phyloP scores from a whole-genome alignment of 1,139 yeast species.

The Magnusiomyces tetraspermus region DNA sequence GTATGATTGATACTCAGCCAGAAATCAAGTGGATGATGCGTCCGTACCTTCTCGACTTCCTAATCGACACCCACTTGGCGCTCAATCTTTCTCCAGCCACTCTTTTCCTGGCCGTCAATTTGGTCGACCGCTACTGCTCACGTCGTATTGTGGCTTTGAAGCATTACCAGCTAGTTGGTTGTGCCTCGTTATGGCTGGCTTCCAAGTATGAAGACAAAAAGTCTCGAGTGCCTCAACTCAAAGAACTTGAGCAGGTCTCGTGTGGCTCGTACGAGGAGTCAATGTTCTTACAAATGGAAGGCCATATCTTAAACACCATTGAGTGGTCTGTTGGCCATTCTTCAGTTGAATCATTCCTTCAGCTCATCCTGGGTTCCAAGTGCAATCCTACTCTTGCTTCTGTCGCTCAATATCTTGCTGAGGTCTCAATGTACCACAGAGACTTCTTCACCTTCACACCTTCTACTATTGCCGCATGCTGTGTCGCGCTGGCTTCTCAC shows the following conservation, averaged over 20 bases:
- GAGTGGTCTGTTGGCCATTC: slow-evolving; percentile 77
- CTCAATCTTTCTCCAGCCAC: slow-evolving; percentile 76
- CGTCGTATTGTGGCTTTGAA: slow-evolving; percentile 84
- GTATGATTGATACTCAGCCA: slow-evolving; percentile 87
- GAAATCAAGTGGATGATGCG: slow-evolving; percentile 93
- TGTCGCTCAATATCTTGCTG: slow-evolving; percentile 57
- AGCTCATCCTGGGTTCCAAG: slow-evolving; percentile 23
- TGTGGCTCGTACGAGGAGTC: slow-evolving; percentile 78
- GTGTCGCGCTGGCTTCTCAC: slow-evolving; percentile 66
- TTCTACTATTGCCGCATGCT: slow-evolving; percentile 57
- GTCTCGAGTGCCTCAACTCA: slow-evolving; percentile 71
- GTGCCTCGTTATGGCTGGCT: slow-evolving; percentile 93
- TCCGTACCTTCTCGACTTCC: slow-evolving; percentile 74
- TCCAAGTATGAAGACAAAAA: slow-evolving; percentile 92
- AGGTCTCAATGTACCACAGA: slow-evolving; percentile 64
- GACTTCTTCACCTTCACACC: slow-evolving; percentile 54
- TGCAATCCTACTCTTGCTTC: slow-evolving; percentile 28
- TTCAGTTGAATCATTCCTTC: slow-evolving; percentile 33
- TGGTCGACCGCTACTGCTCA: slow-evolving; percentile 87
- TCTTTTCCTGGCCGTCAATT: slow-evolving; percentile 66
- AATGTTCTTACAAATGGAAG: slow-evolving; percentile 95
- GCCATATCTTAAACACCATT: slow-evolving; percentile 74
- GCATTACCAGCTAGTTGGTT: slow-evolving; percentile 87
- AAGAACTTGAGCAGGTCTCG: slow-evolving; percentile 69
- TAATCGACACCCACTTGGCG: slow-evolving; percentile 72